Evolutionary conservation across 2,329 filamentous ascomycete genomes (phyloP).

Genomic region (Colletotrichum salicis): DNA sequence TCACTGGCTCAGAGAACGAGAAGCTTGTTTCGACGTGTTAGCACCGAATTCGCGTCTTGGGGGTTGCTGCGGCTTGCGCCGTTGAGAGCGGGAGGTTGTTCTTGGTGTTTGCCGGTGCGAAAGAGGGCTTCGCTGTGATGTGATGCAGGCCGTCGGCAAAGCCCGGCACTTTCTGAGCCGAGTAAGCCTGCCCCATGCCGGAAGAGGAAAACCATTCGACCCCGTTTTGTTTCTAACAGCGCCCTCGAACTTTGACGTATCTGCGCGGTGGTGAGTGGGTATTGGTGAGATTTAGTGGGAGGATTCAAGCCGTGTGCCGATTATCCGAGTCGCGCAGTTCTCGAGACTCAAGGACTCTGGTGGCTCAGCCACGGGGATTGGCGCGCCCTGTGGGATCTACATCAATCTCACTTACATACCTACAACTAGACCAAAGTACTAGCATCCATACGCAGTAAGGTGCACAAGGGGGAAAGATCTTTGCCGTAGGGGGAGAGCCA

Average conservation of each 20-base stretch:
- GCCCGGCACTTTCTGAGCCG: constrained; percentile 7
- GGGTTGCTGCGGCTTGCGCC: background rate
- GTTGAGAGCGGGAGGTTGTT: background rate
- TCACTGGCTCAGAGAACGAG: background rate
- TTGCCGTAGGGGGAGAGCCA: background rate
- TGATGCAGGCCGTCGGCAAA: background rate
- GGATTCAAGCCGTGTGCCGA: background rate
- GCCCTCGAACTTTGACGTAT: background rate
- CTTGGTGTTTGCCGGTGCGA: no score
- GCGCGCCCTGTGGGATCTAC: background rate
- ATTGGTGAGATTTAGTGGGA: background rate
- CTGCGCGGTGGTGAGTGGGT: background rate
- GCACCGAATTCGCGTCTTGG: background rate
- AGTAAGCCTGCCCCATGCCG: background rate
- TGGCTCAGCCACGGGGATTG: background rate
- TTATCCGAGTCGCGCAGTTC: background rate
- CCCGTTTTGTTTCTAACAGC: background rate
- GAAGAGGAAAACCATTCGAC: constrained; percentile 2
- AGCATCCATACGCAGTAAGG: background rate
- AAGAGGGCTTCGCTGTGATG: no score
- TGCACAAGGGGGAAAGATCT: background rate
- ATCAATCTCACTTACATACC: background rate
- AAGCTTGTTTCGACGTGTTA: constrained; percentile 32
- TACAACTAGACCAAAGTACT: background rate
- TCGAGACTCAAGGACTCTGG: background rate